Evolutionary conservation across 2,329 filamentous ascomycete species (phyloP), one percentile per base, ranked within the genome.

Genomic region (Sclerotinia subarctica): DNA sequence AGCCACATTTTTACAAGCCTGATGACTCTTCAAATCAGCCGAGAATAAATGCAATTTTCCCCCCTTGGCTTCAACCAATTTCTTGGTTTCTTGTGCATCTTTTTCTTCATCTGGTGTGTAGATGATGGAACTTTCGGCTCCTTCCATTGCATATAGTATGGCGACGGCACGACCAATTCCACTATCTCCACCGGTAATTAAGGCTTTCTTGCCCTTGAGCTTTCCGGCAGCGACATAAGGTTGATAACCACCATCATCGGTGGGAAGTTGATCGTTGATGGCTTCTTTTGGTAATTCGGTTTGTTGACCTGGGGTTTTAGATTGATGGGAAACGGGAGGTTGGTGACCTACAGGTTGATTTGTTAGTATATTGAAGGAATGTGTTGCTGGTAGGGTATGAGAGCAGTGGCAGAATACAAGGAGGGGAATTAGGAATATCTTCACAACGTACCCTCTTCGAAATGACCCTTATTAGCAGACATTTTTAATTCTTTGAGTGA

Each of bases 151-250:
- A 74, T 90, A 95, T 0, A 95, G 82, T 21, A 94, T 84, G 1
- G 92, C 90, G 1, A 89, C 86, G 1, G 92, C 88, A 49, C 90
- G 87, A 8, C 92, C 91, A 71, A 95, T 94, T 1, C 92, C 91
- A 8, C 86, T 89, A 78, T 94, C 91, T 4, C 92, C 92, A 21
- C 91, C 91, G 0, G 92, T 94, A 74, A 95, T 94, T 68, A 95
- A 79, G 10, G 91, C 91, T 69, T 87, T 90, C 79, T 90, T 91
- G 70, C 88, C 91, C 74, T 86, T 79, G 8, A 95, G 85, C 80
- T 95, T 96, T 60, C 87, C 88, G 1, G 91, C 90, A 5, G 90
- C 86, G 76, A 88, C 88, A 81, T 95, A 94, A 59, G 84, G 84
- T 74, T 90, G 86, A 73, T 86, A 88, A 17, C 87, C 86, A 49